Percentiles rank a stretch among this genome's conserved stretches.
Evolutionary conservation across 441 rosid genomes (phyloP).

Genomic region (Mallotus japonicus): DNA sequence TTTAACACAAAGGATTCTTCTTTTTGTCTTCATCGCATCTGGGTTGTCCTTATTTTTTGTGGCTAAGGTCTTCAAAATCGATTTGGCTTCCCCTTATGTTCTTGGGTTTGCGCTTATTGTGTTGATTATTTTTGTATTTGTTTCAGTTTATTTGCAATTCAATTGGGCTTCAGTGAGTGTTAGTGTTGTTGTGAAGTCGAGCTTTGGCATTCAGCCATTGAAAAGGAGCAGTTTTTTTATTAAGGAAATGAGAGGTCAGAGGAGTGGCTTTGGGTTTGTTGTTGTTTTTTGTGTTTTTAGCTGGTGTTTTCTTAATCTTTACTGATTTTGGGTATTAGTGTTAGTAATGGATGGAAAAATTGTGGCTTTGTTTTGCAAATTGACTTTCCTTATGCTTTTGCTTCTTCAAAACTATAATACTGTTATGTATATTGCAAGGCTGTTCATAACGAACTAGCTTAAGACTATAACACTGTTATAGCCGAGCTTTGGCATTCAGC

Average conservation of each 20-base stretch:
- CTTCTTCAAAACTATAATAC: conserved; percentile 36
- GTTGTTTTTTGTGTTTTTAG: conserved; percentile 29
- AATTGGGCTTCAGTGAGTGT: conserved; percentile 52
- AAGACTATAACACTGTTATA: conserved; percentile 30
- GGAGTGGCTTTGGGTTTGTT: conserved; percentile 37
- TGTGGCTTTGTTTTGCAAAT: conserved; percentile 43
- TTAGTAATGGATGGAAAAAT: conserved; percentile 37
- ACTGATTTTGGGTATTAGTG: conserved; percentile 18
- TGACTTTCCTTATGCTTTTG: conserved; percentile 31
- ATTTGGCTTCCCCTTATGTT: conserved; percentile 39
- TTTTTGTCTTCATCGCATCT: conserved; percentile 27
- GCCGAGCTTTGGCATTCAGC: too few relatives aligned
- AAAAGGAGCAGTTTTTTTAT: conserved; percentile 51
- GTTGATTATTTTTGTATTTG: conserved; percentile 10
- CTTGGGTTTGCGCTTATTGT: conserved; percentile 20
- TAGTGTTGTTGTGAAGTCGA: conserved; percentile 65
- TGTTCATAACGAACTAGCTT: conserved; percentile 59
- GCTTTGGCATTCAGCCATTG: conserved; percentile 61
- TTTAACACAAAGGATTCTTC: conserved; percentile 26
- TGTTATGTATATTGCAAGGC: conserved; percentile 67
- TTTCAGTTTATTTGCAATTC: conserved; percentile 39
- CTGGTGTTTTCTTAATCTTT: conserved; percentile 31
- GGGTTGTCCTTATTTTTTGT: conserved; percentile 31
- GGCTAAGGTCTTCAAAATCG: conserved; percentile 22
- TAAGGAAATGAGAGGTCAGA: conserved; percentile 38